A percentile compares a stretch with the other conserved stretches of the same genome.
phyloP scores from a whole-genome alignment of 78 protist species.

The Guillardia theta region DNA sequence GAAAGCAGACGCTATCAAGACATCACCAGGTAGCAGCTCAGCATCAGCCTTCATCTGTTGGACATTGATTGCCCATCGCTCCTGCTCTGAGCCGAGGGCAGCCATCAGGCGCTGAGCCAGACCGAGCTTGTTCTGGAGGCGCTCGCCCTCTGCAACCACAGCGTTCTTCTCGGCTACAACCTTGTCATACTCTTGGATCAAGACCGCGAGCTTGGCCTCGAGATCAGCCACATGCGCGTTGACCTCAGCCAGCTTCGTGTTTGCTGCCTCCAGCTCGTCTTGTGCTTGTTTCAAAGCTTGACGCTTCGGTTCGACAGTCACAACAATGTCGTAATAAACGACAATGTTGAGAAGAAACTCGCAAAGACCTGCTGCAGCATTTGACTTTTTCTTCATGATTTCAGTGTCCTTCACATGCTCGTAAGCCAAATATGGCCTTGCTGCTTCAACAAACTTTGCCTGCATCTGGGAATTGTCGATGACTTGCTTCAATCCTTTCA shows the following conservation, averaged over 20 bases:
- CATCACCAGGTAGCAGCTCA: constrained; percentile 65
- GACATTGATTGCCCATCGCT: constrained; percentile 64
- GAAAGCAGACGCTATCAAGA: constrained; percentile 69
- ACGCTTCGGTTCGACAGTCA: constrained; percentile 73
- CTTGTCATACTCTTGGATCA: constrained; percentile 41
- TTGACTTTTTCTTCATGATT: constrained; percentile 41
- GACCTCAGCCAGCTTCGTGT: constrained; percentile 42
- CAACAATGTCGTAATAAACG: constrained; percentile 65
- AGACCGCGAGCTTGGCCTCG: constrained; percentile 59
- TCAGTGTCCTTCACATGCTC: constrained; percentile 42
- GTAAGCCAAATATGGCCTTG: background rate
- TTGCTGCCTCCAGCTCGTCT: constrained; percentile 53
- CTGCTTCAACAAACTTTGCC: background rate
- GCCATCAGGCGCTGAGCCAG: constrained; percentile 70
- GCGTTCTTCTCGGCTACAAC: constrained; percentile 54
- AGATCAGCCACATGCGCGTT: constrained; percentile 29
- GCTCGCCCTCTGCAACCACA: constrained; percentile 62
- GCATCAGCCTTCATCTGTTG: background rate
- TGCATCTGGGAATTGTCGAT: constrained; percentile 54
- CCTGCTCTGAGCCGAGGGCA: constrained; percentile 68
- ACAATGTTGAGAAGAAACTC: constrained; percentile 61
- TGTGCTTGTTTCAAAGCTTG: constrained; percentile 24
- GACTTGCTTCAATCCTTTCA: background rate
- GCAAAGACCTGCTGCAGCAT: constrained; percentile 78
- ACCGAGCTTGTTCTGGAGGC: constrained; percentile 57